Conservation (phyloP, 2,329 filamentous ascomycete species). For the Fusarium anthophilum region DNA sequence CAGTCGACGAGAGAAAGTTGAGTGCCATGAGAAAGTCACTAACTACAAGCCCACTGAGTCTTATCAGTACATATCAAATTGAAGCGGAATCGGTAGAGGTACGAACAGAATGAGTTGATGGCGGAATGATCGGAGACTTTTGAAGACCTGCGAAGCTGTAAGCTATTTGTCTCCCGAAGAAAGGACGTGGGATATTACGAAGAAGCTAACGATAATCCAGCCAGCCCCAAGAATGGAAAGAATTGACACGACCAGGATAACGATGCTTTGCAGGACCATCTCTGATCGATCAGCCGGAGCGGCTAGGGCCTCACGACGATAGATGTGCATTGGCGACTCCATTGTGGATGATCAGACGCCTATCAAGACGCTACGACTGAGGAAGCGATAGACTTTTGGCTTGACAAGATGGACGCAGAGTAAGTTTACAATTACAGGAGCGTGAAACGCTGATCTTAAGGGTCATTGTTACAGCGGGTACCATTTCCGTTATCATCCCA, state of each 20-base stretch:
- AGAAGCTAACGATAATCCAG: not conserved
- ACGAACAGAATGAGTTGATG: not conserved
- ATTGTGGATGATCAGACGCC: not conserved
- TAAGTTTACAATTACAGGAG: not conserved
- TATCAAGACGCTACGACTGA: not conserved
- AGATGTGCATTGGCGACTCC: not conserved
- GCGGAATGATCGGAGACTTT: not conserved
- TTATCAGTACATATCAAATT: not conserved
- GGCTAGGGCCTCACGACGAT: not conserved
- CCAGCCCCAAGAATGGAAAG: not conserved
- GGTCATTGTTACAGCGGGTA: not conserved
- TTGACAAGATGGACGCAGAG: not conserved
- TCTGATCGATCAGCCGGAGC: not conserved
- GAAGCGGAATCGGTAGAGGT: accelerated
- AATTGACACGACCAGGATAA: not conserved
- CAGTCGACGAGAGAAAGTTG: not conserved
- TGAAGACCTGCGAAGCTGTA: not conserved
- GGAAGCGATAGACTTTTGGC: not conserved
- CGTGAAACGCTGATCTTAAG: not conserved
- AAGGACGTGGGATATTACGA: not conserved
- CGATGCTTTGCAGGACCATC: not conserved
- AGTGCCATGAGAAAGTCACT: not conserved
- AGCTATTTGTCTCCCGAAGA: not conserved
- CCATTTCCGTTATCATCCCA: not conserved
- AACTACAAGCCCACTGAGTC: accelerated